Evolutionary conservation across 306 rosid genomes (phyloP), one percentile per base, ranked within the genome.

Genomic region (Datisca glomerata): DNA sequence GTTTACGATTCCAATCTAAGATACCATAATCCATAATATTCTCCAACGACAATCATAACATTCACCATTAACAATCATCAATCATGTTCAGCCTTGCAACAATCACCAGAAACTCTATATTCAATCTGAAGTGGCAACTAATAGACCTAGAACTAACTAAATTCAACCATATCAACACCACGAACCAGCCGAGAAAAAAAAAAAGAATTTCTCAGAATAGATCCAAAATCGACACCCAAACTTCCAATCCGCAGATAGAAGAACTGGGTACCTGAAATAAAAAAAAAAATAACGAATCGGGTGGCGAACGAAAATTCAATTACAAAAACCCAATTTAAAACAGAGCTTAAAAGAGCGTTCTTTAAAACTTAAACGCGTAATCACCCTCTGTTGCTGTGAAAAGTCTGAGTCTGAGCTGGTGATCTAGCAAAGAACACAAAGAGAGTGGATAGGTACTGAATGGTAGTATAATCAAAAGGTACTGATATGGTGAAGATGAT

Each of bases 201-300:
- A 21, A 43, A 29, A 33, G 17, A 64, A 41, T 13, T 25, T 24
- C 28, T 24, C 19, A 36, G 2, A 5, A 11, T 9, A 58, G 67
- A 61, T 65, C 75, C 63, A 42, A 53, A 67, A 47, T 22, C 7
- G 42, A 56, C 27, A 27, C 25, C 21, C 24, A 20, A 43, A n/a
- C 40, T 16, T 34, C 56, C 50, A 47, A 45, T 22, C 48, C 16
- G 21, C 11, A 13, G 15, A 24, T 45, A 52, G 34, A 31, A 37
- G 12, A 51, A 60, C 51, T 32, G 55, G 53, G 45, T 65, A 70
- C 75, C 75, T 60, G 67, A 44, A 52, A 45, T 36, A 34, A 14
- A 15, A 52, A 45, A 47, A 28, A 14, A 15, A 18, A 49, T 7
- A 40, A 69, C 58, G 3, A 47, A 7, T 10, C 40, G 29, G 16